Percentiles rank a stretch among this genome's conserved stretches.
phyloP scores from a whole-genome alignment of 371 early-diverging fungal genomes.

The Mortierella sp. region DNA sequence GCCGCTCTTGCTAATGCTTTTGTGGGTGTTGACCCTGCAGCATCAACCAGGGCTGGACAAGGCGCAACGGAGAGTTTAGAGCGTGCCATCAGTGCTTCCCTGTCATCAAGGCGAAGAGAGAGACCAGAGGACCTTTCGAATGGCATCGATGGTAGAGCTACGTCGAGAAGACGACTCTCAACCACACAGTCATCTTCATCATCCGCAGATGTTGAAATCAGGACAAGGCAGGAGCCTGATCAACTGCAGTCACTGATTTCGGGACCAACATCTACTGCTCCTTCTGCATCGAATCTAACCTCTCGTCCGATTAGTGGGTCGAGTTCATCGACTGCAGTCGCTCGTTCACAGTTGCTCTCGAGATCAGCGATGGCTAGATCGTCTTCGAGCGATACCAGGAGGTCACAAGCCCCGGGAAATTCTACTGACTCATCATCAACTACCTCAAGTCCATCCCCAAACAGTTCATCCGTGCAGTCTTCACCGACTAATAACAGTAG shows the following conservation, averaged over 20 bases:
- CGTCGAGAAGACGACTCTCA: slow-evolving; percentile 27
- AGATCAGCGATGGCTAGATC: slow-evolving; percentile 18
- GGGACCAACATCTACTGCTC: background rate
- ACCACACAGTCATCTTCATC: slow-evolving; percentile 6
- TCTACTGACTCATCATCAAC: slow-evolving; percentile 21
- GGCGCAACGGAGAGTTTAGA: slow-evolving; percentile 8
- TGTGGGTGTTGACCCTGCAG: slow-evolving; percentile 13
- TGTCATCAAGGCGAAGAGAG: slow-evolving; percentile 26
- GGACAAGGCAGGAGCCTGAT: slow-evolving; percentile 26
- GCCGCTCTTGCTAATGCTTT: background rate
- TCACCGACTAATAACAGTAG: slow-evolving; percentile 21
- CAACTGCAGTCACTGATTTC: slow-evolving; percentile 1
- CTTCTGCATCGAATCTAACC: slow-evolving; percentile 4
- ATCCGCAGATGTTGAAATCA: slow-evolving; percentile 8
- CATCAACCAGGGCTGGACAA: slow-evolving; percentile 45
- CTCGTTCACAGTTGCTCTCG: slow-evolving; percentile 2
- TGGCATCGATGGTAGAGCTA: slow-evolving; percentile 18
- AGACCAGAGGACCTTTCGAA: slow-evolving; percentile 37
- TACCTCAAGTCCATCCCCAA: slow-evolving; percentile 38
- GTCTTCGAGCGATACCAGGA: slow-evolving; percentile 28
- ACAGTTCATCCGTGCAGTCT: slow-evolving; percentile 34
- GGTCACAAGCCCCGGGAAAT: slow-evolving; percentile 12
- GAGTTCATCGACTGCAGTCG: background rate
- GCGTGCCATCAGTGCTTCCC: background rate
- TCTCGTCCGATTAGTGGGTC: background rate